Conservation (phyloP, 2,329 filamentous ascomycete species). For the Fusarium musae region DNA sequence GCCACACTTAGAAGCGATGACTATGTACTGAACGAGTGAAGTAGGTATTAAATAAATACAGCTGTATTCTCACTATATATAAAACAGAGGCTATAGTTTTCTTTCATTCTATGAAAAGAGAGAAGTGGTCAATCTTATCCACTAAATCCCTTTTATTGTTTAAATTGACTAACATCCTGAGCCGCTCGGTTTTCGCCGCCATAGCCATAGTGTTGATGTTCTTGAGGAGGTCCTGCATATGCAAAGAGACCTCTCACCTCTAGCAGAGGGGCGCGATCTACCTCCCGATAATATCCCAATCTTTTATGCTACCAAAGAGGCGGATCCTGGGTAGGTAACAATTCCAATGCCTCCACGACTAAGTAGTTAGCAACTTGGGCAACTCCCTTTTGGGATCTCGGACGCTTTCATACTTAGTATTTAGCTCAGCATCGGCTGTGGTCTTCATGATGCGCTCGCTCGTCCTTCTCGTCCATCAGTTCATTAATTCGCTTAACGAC, state of each 20-base stretch:
- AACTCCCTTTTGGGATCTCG: not conserved
- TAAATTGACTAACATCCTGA: rapidly evolving
- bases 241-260: not conserved
- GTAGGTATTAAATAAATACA: too few relatives aligned
- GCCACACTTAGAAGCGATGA: not conserved
- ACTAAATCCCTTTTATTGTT: rapidly evolving
- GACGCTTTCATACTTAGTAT: not conserved
- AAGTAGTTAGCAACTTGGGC: not conserved
- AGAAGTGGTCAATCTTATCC: not conserved
- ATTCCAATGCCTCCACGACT: not conserved
- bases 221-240: not conserved
- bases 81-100: not conserved
- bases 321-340: rapidly evolving
- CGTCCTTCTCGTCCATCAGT: too few relatives aligned
- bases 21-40: too few relatives aligned
- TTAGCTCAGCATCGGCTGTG: not conserved
- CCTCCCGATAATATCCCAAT: too few relatives aligned
- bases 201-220: not conserved
- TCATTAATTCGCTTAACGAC: too few relatives aligned
- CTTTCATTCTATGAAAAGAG: too few relatives aligned
- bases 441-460: too few relatives aligned
- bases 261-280: too few relatives aligned
- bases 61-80: not conserved
- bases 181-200: rapidly evolving
- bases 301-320: too few relatives aligned